Base-by-base conservation (phyloP, 164 flowering plant genomes). In the Tetrastigma voinierianum region DNA sequence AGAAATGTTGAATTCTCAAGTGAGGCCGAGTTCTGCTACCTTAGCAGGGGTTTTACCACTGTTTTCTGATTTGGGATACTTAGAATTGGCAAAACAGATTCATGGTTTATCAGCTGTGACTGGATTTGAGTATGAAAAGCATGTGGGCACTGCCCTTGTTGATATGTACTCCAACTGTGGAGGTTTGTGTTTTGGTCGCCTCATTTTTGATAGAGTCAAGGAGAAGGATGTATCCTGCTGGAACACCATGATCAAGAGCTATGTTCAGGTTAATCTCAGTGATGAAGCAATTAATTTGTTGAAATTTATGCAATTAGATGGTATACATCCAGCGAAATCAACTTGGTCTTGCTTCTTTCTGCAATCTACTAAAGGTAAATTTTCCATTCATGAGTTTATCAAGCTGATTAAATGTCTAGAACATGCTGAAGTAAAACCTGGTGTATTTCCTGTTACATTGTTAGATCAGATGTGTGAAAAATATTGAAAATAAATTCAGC, bases 211-310 rank as follows among this genome's bases (percentile, higher is more conserved):
- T 59, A 63, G 74, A 54, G 53, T 77, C 19, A 46, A 52, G 18
- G 76, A 69, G 57, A 76, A 52, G 61, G 79, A 76, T 65, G n/a
- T 52, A 4, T 70, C 63, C 6, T 72, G 73, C 58, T 76, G 79
- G 79, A 76, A 68, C 69, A 64, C 67, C 3, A 72, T 76, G 73
- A 68, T 76, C 51, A 72, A 76, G 57, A 69, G 76, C 21, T 76
- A 66, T 72, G 58, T 67, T 57, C 73, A 61, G 32, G 23, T 23
- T 51, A 43, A 53, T 46, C 70, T 72, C 24, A 49, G 61, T 25
- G 65, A 69, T 11, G 76, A 76, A 70, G 65, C 62, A n/a, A 12
- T 76, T 32, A 46, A 65, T 24, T 68, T 72, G 62, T 69, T 76
- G 20, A 46, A 51, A 11, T 17, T 55, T 51, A 72, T 72, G 75